phyloP scores from a whole-genome alignment of 345 rosid species.

The Ricinus communis region DNA sequence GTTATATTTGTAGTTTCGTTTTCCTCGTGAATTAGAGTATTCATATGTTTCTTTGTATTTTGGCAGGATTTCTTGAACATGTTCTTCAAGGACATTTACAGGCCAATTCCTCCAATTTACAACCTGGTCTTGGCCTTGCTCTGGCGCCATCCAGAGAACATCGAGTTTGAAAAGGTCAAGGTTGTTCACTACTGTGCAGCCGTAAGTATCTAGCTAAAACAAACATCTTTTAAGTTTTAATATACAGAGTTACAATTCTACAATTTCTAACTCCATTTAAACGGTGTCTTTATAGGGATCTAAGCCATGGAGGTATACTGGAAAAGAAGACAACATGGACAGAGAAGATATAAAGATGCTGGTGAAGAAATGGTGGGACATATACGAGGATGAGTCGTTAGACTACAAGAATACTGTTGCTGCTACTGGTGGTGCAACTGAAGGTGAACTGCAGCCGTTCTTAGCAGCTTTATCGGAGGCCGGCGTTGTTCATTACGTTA shows the following conservation, averaged over 20 bases:
- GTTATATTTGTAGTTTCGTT: too few relatives aligned
- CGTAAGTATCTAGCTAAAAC: conserved; percentile 52
- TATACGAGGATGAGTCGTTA: conserved; percentile 63
- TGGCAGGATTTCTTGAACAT: conserved; percentile 77
- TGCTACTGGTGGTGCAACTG: neutral
- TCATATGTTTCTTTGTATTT: neutral
- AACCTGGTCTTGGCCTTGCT: conserved; percentile 79
- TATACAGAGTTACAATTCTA: too few relatives aligned
- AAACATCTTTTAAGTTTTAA: too few relatives aligned
- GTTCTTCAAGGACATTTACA: conserved; percentile 70
- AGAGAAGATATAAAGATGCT: conserved; percentile 82
- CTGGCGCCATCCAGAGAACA: conserved; percentile 88
- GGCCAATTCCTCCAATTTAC: conserved; percentile 67
- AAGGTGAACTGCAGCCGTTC: conserved; percentile 28
- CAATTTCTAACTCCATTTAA: too few relatives aligned
- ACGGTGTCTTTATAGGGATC: conserved; percentile 48
- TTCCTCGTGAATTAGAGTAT: too few relatives aligned
- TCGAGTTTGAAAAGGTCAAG: conserved; percentile 59
- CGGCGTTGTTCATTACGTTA: conserved; percentile 44
- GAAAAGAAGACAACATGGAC: conserved; percentile 76
- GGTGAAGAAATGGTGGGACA: conserved; percentile 79
- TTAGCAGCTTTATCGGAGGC: conserved; percentile 59
- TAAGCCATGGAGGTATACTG: conserved; percentile 93
- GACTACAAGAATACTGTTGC: conserved; percentile 33
- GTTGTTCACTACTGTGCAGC: conserved; percentile 91